These are phyloP conservation scores for Coniella vitis DNA, from an alignment of 2,329 filamentous ascomycete species.

Conservation along the genomic window DNA sequence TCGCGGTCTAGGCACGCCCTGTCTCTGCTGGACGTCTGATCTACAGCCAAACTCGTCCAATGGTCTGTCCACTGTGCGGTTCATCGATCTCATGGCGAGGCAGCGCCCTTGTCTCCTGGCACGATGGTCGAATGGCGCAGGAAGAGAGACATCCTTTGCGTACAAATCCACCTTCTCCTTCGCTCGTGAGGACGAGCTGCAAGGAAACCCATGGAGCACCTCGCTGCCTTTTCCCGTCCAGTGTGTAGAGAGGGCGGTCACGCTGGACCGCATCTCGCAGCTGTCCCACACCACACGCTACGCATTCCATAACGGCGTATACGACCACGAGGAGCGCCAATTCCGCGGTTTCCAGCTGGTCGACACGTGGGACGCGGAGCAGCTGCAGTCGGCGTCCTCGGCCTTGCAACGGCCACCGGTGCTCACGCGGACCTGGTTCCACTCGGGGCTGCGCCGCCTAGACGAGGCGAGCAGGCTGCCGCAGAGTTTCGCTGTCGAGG, in stretches of 20 bases:
- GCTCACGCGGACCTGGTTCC: too few species aligned
- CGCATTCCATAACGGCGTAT: not conserved
- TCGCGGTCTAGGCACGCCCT: not conserved
- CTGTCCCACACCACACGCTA: not conserved
- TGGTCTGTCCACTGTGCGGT: not conserved
- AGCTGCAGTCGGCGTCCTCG: too few species aligned
- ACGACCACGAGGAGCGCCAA: not conserved
- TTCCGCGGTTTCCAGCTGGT: not conserved
- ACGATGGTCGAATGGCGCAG: not conserved
- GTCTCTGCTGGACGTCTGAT: not conserved
- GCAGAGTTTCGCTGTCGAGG: too few species aligned
- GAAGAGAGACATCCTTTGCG: not conserved
- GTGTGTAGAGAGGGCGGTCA: not conserved
- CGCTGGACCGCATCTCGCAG: not conserved
- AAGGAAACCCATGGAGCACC: not conserved
- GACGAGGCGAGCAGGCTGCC: too few species aligned
- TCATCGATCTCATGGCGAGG: not conserved
- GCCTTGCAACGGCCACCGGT: too few species aligned
- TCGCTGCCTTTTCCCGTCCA: not conserved
- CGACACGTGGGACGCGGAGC: not conserved
- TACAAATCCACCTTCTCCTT: not conserved
- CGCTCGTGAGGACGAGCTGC: not conserved
- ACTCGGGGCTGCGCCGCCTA: too few species aligned
- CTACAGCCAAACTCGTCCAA: not conserved
- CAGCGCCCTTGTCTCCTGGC: not conserved